Conservation (phyloP, 2,329 filamentous ascomycete genomes). For the Scedosporium boydii region DNA sequence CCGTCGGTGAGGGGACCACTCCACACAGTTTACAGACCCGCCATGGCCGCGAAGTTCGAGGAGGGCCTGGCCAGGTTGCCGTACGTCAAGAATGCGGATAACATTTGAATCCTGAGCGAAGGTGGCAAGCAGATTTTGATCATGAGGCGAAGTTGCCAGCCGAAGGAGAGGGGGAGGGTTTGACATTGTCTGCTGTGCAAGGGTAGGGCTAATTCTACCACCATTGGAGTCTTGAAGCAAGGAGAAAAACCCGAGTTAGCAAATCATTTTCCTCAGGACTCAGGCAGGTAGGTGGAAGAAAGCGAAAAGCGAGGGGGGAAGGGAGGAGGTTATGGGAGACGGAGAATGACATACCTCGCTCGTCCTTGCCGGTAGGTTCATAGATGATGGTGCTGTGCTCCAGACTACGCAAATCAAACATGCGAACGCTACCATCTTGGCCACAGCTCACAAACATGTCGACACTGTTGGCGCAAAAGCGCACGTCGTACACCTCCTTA, state of each 20-base stretch:
- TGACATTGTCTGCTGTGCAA: constrained; percentile 67
- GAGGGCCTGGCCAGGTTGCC: constrained; percentile 89
- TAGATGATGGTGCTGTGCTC: constrained; percentile 99
- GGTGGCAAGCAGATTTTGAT: constrained; percentile 91
- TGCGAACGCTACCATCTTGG: constrained; percentile 92
- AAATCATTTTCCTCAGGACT: constrained; percentile 6
- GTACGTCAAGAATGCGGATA: constrained; percentile 90
- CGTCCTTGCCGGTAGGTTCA: constrained; percentile 83
- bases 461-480: constrained; percentile 96
- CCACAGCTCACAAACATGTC: constrained; percentile 98
- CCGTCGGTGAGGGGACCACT: constrained; percentile 84
- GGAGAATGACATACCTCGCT: constrained; percentile 44
- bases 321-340: neutral
- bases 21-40: constrained; percentile 80
- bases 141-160: constrained; percentile 84
- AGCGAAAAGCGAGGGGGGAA: neutral
- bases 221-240: constrained; percentile 38
- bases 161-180: constrained; percentile 70
- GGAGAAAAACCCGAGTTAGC: constrained; percentile 11
- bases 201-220: constrained; percentile 61
- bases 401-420: constrained; percentile 94
- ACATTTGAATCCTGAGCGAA: constrained; percentile 89
- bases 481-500: constrained; percentile 97
- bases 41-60: constrained; percentile 86
- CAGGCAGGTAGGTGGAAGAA: neutral